phyloP scores from a whole-genome alignment of 306 rosid genomes.

The Canavalia ensiformis region DNA sequence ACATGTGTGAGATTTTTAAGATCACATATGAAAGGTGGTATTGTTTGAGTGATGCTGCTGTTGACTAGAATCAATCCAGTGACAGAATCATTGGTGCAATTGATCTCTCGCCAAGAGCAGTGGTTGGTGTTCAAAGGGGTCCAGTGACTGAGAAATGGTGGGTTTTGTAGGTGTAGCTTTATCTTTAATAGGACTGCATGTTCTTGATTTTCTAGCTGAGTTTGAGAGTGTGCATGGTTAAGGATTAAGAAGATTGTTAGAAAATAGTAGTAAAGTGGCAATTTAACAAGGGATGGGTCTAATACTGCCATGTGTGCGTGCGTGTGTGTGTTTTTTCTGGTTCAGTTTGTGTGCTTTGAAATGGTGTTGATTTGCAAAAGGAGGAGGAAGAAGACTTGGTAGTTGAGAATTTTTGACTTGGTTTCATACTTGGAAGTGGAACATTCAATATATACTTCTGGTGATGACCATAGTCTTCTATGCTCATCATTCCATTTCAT shows the following conservation, averaged over 20 bases:
- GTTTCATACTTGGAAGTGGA: not conserved
- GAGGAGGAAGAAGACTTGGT: slow-evolving; percentile 13
- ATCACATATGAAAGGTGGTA: slow-evolving; percentile 76
- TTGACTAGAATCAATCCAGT: slow-evolving; percentile 44
- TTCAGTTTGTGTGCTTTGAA: slow-evolving; percentile 15
- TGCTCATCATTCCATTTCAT: no score
- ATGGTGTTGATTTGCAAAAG: slow-evolving; percentile 11
- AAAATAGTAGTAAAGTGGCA: slow-evolving; percentile 25
- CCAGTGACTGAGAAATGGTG: slow-evolving; percentile 62
- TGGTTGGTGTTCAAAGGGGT: slow-evolving; percentile 57
- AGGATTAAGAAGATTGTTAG: slow-evolving; percentile 40
- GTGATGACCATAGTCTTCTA: no score
- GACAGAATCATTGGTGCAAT: slow-evolving; percentile 61
- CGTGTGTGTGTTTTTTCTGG: not conserved
- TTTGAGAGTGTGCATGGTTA: slow-evolving; percentile 52
- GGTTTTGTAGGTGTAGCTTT: slow-evolving; percentile 56
- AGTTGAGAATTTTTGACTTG: not conserved
- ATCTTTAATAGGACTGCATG: slow-evolving; percentile 57
- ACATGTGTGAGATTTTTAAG: slow-evolving; percentile 66
- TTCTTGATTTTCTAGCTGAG: slow-evolving; percentile 60
- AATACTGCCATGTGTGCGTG: slow-evolving; percentile 51
- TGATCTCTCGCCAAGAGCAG: slow-evolving; percentile 70
- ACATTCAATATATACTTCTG: not conserved
- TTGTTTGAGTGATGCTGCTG: slow-evolving; percentile 37
- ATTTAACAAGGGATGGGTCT: not conserved